These are phyloP conservation scores for Drechslerella dactyloides DNA, from an alignment of 2,329 filamentous ascomycete genomes.

Conservation along the genomic window DNA sequence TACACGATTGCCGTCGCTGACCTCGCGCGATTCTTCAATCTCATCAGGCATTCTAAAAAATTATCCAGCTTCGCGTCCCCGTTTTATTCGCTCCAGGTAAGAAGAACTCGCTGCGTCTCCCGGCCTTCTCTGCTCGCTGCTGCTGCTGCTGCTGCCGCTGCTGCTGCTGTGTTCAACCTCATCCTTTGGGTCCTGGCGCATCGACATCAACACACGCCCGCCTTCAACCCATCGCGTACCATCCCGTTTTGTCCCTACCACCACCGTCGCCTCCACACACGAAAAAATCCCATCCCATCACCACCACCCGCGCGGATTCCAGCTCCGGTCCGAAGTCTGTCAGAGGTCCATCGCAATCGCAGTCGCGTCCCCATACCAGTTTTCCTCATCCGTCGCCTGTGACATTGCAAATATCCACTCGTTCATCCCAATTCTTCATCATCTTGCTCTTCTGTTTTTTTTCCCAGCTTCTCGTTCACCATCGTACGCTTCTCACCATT, in stretches of 20 bases:
- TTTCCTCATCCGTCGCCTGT: constrained; percentile 6
- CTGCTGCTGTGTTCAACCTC: constrained; percentile 50
- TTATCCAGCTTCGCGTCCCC: constrained; percentile 8
- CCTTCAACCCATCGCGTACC: no score
- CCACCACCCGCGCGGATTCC: constrained; percentile 15
- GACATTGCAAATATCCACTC: no score
- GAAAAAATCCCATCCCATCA: constrained; percentile 19
- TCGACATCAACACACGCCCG: constrained; percentile 17
- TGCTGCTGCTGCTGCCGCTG: constrained; percentile 24
- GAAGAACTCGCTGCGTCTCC: constrained; percentile 22
- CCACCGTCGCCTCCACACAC: constrained; percentile 24
- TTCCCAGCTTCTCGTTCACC: constrained; percentile 1
- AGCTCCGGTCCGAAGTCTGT: constrained; percentile 16
- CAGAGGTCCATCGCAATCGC: no score
- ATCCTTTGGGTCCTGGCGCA: constrained; percentile 22
- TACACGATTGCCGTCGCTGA: constrained; percentile 23
- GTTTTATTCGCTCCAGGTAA: constrained; percentile 45
- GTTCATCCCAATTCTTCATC: neutral
- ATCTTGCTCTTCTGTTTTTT: neutral
- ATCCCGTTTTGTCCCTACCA: neutral
- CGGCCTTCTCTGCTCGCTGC: constrained; percentile 37
- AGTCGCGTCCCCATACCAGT: constrained; percentile 6
- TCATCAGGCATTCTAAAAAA: no score
- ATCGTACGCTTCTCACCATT: constrained; percentile 6
- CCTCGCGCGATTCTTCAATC: neutral